These are phyloP conservation scores for Allantophomopsis lycopodina DNA, from an alignment of 2,329 filamentous ascomycete genomes.

Conservation along the genomic window DNA sequence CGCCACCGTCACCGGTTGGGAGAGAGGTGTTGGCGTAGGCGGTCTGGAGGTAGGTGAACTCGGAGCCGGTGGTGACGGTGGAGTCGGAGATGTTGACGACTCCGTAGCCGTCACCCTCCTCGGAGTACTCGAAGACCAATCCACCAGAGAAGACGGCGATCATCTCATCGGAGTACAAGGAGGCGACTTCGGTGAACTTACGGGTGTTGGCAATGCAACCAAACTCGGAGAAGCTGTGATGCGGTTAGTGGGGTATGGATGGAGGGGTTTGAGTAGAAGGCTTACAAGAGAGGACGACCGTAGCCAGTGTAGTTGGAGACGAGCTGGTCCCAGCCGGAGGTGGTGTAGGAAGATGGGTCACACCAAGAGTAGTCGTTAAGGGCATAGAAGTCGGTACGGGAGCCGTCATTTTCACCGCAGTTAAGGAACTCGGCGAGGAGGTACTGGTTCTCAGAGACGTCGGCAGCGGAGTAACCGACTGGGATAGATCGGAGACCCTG, in stretches of 20 bases:
- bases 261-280: neutral
- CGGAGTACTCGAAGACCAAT: conserved; percentile 88
- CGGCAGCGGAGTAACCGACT: conserved; percentile 47
- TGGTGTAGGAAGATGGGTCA: conserved; percentile 41
- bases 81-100: conserved; percentile 17
- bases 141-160: conserved; percentile 85
- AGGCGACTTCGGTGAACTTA: conserved; percentile 63
- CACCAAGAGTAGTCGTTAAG: conserved; percentile 59
- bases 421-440: conserved; percentile 63
- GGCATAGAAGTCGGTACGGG: conserved; percentile 48
- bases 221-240: conserved; percentile 59
- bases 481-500: conserved; percentile 34
- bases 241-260: neutral
- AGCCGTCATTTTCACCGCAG: conserved; percentile 52
- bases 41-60: conserved; percentile 21
- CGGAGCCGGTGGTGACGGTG: conserved; percentile 19
- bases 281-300: conserved; percentile 42
- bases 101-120: conserved; percentile 68
- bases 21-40: conserved; percentile 26
- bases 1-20: conserved; percentile 37
- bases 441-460: conserved; percentile 54
- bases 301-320: conserved; percentile 55
- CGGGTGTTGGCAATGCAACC: conserved; percentile 77
- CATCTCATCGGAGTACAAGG: conserved; percentile 78
- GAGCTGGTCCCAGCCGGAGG: conserved; percentile 56